These are phyloP conservation scores for Chlorociboria aeruginascens DNA, from an alignment of 495 filamentous ascomycete genomes.

Conservation along the genomic window DNA sequence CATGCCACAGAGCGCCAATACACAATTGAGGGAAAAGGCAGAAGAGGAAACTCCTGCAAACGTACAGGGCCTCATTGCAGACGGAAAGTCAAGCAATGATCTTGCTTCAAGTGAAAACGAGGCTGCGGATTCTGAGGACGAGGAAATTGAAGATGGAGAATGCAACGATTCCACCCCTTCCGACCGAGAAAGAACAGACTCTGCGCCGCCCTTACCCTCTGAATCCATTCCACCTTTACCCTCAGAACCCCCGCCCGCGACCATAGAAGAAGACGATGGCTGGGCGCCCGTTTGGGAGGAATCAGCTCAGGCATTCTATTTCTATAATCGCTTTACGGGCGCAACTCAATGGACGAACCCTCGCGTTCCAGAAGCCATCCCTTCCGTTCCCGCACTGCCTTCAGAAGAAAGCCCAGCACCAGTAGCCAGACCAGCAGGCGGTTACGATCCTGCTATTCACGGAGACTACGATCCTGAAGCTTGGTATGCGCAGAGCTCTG, in stretches of 20 bases:
- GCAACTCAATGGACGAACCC: constrained; percentile 85
- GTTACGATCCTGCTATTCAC: constrained; percentile 93
- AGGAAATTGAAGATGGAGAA: no score
- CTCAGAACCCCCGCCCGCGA: constrained; percentile 25
- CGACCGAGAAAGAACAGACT: constrained; percentile 1
- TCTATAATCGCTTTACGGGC: constrained; percentile 74
- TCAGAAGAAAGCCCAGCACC: constrained; percentile 18
- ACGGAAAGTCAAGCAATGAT: no score
- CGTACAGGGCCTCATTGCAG: no score
- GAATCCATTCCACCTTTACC: constrained; percentile 19
- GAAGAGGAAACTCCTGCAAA: no score
- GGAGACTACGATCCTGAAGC: constrained; percentile 92
- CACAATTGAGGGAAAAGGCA: no score
- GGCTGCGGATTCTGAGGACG: no score
- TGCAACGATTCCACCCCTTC: background rate
- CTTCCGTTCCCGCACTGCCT: constrained; percentile 11
- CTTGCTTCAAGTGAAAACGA: background rate
- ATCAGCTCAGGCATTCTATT: constrained; percentile 63
- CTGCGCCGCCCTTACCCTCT: constrained; percentile 15
- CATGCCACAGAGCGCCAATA: no score
- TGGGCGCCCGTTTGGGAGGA: constrained; percentile 82
- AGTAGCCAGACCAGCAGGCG: constrained; percentile 36
- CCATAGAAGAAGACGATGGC: constrained; percentile 59
- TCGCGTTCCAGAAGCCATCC: constrained; percentile 44
- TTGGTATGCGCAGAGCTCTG: constrained; percentile 60